Conservation (phyloP, 768 basidiomycete genomes). For the Phlebiopsis gigantea region DNA sequence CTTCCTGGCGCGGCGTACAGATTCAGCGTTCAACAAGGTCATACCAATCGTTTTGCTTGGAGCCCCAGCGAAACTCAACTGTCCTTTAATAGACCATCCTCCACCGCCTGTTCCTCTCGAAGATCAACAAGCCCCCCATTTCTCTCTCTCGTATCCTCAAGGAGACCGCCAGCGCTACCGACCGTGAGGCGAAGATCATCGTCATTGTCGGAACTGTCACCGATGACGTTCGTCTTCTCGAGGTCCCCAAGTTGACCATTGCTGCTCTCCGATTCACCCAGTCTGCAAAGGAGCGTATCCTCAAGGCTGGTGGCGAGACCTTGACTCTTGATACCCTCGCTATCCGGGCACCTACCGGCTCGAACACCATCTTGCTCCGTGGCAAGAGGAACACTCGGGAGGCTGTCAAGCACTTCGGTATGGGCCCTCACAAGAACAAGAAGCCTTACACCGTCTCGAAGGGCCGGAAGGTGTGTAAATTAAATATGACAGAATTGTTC, state of each 20-base stretch:
- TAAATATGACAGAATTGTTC: slow-evolving; percentile 1
- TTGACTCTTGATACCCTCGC: slow-evolving; percentile 97
- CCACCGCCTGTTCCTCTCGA: slow-evolving; percentile 94
- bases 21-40: slow-evolving; percentile 94
- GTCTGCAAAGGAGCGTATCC: slow-evolving; percentile 89
- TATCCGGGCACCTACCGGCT: slow-evolving; percentile 86
- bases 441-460: slow-evolving; percentile 95
- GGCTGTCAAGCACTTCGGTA: slow-evolving; percentile 97
- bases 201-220: slow-evolving; percentile 91
- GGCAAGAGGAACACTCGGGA: slow-evolving; percentile 93
- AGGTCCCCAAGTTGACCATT: slow-evolving; percentile 85
- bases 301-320: slow-evolving; percentile 92
- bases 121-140: slow-evolving; percentile 94
- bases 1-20: slow-evolving; percentile 96
- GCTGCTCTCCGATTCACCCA: slow-evolving; percentile 95
- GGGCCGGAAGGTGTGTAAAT: slow-evolving; percentile 75
- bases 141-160: slow-evolving; percentile 90
- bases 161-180: slow-evolving; percentile 64
- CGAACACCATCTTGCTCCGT: slow-evolving; percentile 90
- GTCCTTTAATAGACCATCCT: slow-evolving; percentile 67
- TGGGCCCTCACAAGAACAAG: slow-evolving; percentile 98
- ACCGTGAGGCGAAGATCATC: slow-evolving; percentile 75
- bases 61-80: slow-evolving; percentile 19
- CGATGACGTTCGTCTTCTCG: slow-evolving; percentile 85
- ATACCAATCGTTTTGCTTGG: slow-evolving; percentile 7